Base-by-base conservation (phyloP, 140 eudicot species). In the Stevia rebaudiana region DNA sequence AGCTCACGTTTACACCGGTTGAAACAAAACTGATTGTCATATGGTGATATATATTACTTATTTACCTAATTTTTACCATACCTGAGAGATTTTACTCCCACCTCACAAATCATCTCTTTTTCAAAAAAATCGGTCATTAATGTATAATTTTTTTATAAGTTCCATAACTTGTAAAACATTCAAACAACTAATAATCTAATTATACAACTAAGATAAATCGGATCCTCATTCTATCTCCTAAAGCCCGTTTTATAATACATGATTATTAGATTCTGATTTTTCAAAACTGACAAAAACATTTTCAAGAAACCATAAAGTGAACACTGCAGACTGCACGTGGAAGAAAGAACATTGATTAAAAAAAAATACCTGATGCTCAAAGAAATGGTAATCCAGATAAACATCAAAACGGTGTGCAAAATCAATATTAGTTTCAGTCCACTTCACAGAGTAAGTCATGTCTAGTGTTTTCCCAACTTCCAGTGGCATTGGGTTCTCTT, bases 341-440 rank as follows among this genome's bases (percentile, higher is more conserved):
- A 10, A 17, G 31, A 8, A 37, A 52, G 33, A 52, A 31, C 37
- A 11, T 24, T 44, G 57, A 64, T 30, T 31, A 43, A 19, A 60
- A 22, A 22, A 37, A 13, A 60, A 48, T 17, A 92, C 98, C 98
- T 92, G 98, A 75, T 92, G 98, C 82, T 92, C 98, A 76, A 92
- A 92, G 70, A 92, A 92, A 11, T 95, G 98, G 74, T 92, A 92
- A 67, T 92, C 98, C 84, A 92, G 78, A 81, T 92, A 92, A 51
- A 92, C 96, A 78, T 92, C 94, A 69, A 92, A 92, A 65, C 98
- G 94, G 31, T 78, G 89, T 13, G 94, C 94, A 78, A 88, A 92
- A 51, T 86, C 75, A 61, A 84, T 44, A 58, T 92, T 81, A 67
- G 96, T 92, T 57, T 81, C 86, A 17, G 74, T 71, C 98, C 98